Percentiles rank a stretch among this genome's conserved stretches.
phyloP scores from a whole-genome alignment of 2,329 filamentous ascomycete species.

The Colletotrichum gloeosporioides region DNA sequence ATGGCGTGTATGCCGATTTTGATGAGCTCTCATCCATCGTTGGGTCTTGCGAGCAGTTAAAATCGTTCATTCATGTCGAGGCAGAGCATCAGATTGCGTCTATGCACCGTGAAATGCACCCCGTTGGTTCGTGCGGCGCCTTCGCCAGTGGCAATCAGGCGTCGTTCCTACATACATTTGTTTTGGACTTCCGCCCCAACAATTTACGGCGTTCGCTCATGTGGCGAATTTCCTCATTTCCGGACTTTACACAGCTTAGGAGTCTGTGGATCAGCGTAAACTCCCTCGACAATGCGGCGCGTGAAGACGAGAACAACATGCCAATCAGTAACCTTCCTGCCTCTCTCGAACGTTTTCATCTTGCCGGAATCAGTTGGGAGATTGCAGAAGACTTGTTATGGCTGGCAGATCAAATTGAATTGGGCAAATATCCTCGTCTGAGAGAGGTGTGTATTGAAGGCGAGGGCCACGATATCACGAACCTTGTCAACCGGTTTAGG shows the following conservation, averaged over 20 bases:
- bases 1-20: too few species aligned
- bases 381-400: neutral
- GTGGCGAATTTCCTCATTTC: accelerated
- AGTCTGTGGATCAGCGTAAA: neutral
- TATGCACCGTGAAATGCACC: neutral
- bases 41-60: too few species aligned
- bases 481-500: neutral
- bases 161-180: neutral
- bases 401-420: neutral
- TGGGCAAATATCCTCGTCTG: neutral
- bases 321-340: neutral
- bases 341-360: neutral
- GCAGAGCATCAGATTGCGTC: too few species aligned
- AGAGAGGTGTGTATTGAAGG: neutral
- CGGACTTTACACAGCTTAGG: neutral
- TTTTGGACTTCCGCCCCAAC: neutral
- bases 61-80: too few species aligned
- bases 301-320: too few species aligned
- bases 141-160: neutral
- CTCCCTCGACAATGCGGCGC: neutral
- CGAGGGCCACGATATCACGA: neutral
- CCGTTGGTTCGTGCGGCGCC: neutral
- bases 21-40: too few species aligned
- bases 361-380: neutral
- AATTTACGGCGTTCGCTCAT: neutral